Evolutionary conservation across 257 asterid species (phyloP).

Genomic region (Solanum pinnatisectum): DNA sequence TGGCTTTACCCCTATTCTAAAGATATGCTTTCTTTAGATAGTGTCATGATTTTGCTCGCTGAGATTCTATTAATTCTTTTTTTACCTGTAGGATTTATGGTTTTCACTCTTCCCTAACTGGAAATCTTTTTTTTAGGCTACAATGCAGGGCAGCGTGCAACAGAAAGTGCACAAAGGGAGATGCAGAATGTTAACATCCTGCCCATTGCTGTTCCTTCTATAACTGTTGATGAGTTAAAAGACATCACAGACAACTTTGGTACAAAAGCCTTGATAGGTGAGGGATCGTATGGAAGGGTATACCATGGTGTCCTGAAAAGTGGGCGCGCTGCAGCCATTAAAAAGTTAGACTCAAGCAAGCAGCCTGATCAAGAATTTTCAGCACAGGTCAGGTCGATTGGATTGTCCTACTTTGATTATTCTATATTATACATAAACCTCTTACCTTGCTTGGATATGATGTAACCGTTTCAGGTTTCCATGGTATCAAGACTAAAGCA

Average conservation of each 20-base stretch:
- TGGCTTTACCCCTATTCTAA: background rate
- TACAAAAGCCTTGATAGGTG: conserved; percentile 53
- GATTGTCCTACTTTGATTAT: background rate
- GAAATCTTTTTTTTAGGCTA: background rate
- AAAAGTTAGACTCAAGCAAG: conserved; percentile 80
- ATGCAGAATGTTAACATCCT: conserved; percentile 32
- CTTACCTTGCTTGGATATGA: background rate
- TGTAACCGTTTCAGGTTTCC: conserved; percentile 42
- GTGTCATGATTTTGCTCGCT: background rate
- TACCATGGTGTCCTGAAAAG: conserved; percentile 48
- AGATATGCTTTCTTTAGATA: background rate
- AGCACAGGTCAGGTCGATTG: conserved; percentile 42
- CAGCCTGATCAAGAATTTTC: conserved; percentile 67
- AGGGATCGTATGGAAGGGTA: conserved; percentile 83
- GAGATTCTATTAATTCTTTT: background rate
- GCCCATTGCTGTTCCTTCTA: conserved; percentile 57
- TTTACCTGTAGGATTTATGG: background rate
- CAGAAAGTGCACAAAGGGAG: conserved; percentile 52
- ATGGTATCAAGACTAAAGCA: conserved; percentile 73
- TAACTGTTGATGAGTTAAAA: conserved; percentile 62
- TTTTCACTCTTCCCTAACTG: background rate
- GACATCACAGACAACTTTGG: conserved; percentile 67
- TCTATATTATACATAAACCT: background rate
- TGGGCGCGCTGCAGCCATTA: conserved; percentile 68
- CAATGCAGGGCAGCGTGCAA: conserved; percentile 35